phyloP scores from a whole-genome alignment of 1,284 basidiomycete genomes.

The Gymnopus androsaceus region DNA sequence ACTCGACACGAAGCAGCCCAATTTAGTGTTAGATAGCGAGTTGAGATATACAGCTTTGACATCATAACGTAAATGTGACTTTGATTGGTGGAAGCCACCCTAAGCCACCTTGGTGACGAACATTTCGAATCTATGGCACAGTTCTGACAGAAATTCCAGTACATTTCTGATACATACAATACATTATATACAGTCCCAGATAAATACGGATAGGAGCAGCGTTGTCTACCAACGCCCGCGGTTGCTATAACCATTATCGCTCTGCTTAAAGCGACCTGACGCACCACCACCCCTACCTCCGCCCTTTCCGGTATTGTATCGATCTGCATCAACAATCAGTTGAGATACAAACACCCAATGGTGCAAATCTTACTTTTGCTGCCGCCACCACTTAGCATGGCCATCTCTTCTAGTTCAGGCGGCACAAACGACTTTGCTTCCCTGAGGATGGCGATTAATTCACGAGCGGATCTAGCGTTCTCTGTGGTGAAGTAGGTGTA shows the following conservation, averaged over 20 bases:
- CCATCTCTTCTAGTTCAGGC: conserved; percentile 92
- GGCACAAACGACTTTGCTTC: conserved; percentile 92
- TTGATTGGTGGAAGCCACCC: too few species aligned
- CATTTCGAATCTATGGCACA: too few species aligned
- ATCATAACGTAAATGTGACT: too few species aligned
- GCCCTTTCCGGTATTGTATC: conserved; percentile 51
- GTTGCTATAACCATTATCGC: conserved; percentile 41
- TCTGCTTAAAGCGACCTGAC: conserved; percentile 35
- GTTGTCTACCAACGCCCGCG: conserved; percentile 34
- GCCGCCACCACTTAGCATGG: conserved; percentile 78
- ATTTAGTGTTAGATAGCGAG: too few species aligned
- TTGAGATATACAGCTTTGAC: too few species aligned
- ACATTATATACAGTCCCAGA: too few species aligned
- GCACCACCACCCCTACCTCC: conserved; percentile 39
- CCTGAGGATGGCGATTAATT: conserved; percentile 84
- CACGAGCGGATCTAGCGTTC: conserved; percentile 92
- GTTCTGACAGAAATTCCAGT: too few species aligned
- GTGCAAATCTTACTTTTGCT: conserved; percentile 64
- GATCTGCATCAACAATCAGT: conserved; percentile 40
- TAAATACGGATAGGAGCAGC: too few species aligned
- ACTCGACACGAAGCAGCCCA: too few species aligned
- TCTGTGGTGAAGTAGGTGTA: conserved; percentile 97
- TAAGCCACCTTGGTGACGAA: too few species aligned
- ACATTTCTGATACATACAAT: too few species aligned
- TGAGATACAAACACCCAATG: neutral